These are phyloP conservation scores for Chytriomyces confervae DNA, from an alignment of 192 early-diverging fungal species.

Conservation along the genomic window DNA sequence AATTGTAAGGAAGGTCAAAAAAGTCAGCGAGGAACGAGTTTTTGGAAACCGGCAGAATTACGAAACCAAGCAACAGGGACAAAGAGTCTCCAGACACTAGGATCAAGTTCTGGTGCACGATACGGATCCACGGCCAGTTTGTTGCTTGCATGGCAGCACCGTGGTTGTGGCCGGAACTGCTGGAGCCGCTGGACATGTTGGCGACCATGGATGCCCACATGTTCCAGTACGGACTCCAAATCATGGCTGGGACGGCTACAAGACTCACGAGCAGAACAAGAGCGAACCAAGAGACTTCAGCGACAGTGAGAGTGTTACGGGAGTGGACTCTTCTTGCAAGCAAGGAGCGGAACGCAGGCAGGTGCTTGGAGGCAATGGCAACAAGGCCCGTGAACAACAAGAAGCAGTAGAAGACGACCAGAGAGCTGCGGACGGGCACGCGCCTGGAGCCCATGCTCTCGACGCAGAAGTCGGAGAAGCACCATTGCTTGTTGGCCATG, in stretches of 20 bases:
- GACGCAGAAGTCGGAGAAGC: constrained; percentile 32
- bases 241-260: background rate
- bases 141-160: background rate
- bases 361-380: background rate
- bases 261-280: background rate
- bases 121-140: background rate
- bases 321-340: background rate
- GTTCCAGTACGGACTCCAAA: background rate
- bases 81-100: constrained; percentile 27
- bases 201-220: background rate
- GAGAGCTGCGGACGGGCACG: constrained; percentile 12
- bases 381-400: background rate
- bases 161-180: background rate
- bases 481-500: constrained; percentile 83
- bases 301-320: background rate
- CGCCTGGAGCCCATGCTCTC: constrained; percentile 3
- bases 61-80: constrained; percentile 34
- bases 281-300: background rate
- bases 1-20: constrained; percentile 38
- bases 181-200: background rate
- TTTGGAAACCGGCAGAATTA: constrained; percentile 39
- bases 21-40: constrained; percentile 30
- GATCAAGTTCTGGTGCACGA: background rate
- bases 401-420: constrained; percentile 12
- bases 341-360: background rate